Evolutionary conservation across 345 rosid species (phyloP).

Genomic region (Murraya koenigii): DNA sequence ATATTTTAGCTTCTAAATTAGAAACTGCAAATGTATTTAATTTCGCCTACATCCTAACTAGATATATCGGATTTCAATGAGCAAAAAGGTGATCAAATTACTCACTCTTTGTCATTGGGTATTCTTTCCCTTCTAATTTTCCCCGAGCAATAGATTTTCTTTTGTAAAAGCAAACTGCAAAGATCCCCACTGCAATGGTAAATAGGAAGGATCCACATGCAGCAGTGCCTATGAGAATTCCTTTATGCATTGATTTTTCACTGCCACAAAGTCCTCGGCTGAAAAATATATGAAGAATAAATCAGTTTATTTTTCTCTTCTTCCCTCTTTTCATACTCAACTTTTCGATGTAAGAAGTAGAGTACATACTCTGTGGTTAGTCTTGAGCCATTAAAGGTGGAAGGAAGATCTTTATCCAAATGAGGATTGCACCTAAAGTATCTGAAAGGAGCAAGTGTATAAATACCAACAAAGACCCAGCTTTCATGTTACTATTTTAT

Average conservation of each 20-base stretch:
- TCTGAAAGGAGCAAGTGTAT: slow-evolving; percentile 29
- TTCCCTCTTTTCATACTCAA: background rate
- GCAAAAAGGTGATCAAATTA: slow-evolving; percentile 8
- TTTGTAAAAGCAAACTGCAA: slow-evolving; percentile 25
- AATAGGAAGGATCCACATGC: slow-evolving; percentile 40
- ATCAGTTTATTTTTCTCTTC: slow-evolving; percentile 9
- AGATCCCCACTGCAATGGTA: slow-evolving; percentile 33
- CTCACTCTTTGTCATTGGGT: slow-evolving; percentile 47
- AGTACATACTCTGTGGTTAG: slow-evolving; percentile 47
- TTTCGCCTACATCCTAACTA: background rate
- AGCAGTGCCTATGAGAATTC: slow-evolving; percentile 35
- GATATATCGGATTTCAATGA: background rate
- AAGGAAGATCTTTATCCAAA: slow-evolving; percentile 24
- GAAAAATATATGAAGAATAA: slow-evolving; percentile 16
- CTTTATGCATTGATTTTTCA: slow-evolving; percentile 15
- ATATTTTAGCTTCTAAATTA: background rate
- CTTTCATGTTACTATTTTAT: background rate
- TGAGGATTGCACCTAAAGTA: slow-evolving; percentile 50
- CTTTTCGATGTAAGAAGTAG: slow-evolving; percentile 5
- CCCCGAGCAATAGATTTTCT: slow-evolving; percentile 15
- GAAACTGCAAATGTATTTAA: background rate
- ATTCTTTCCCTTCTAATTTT: slow-evolving; percentile 25
- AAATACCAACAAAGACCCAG: background rate
- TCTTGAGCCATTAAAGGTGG: slow-evolving; percentile 25
- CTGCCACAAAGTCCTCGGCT: slow-evolving; percentile 38